Evolutionary conservation across 2,329 filamentous ascomycete species (phyloP).

Genomic region (Trematosphaeria pertusa): DNA sequence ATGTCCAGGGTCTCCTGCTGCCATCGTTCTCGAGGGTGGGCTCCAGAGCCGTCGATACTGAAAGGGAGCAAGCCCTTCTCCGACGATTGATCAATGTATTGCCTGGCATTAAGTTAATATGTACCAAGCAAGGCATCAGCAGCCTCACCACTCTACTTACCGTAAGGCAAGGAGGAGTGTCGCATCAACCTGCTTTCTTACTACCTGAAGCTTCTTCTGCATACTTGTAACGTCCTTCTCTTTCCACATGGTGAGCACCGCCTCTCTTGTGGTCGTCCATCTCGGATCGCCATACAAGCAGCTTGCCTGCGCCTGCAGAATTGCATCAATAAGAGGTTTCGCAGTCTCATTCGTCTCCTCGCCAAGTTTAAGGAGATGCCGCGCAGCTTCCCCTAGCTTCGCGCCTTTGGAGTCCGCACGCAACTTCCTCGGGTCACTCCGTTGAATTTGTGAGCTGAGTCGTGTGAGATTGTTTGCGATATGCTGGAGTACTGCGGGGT

Average conservation of each 20-base stretch:
- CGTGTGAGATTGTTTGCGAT: slow-evolving; percentile 33
- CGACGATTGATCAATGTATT: slow-evolving; percentile 38
- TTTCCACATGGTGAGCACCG: slow-evolving; percentile 43
- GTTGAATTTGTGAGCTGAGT: slow-evolving; percentile 26
- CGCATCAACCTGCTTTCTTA: slow-evolving; percentile 34
- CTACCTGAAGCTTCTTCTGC: slow-evolving; percentile 31
- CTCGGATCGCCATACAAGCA: slow-evolving; percentile 26
- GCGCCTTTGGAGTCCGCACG: slow-evolving; percentile 22
- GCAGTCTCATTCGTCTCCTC: slow-evolving; percentile 30
- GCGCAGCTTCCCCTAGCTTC: slow-evolving; percentile 35
- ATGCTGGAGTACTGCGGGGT: no score
- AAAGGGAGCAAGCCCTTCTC: slow-evolving; percentile 35
- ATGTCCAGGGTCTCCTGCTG: slow-evolving; percentile 34
- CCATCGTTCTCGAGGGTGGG: slow-evolving; percentile 33
- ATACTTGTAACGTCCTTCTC: slow-evolving; percentile 34
- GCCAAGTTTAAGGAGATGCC: slow-evolving; percentile 34
- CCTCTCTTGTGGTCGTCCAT: slow-evolving; percentile 32
- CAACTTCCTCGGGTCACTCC: slow-evolving; percentile 27
- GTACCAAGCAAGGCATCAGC: neutral
- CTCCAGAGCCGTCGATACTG: slow-evolving; percentile 22
- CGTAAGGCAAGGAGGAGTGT: slow-evolving; percentile 33
- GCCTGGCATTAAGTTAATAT: slow-evolving; percentile 13
- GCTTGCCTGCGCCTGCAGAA: slow-evolving; percentile 28
- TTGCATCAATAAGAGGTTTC: slow-evolving; percentile 25
- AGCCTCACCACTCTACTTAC: slow-evolving; percentile 9